Conservation (phyloP, 768 basidiomycete genomes). For the Pulveroboletus ravenelii region DNA sequence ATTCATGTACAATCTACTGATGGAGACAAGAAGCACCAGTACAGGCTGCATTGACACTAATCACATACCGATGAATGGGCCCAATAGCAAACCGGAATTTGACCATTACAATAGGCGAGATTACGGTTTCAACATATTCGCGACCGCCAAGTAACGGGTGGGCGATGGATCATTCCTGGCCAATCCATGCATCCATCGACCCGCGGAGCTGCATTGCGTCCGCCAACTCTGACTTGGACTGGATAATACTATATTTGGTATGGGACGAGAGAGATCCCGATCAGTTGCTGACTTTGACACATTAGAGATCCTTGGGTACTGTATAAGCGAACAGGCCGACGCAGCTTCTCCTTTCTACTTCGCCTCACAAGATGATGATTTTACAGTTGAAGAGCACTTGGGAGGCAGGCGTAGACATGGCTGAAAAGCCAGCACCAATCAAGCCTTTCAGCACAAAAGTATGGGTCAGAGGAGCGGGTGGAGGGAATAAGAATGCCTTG, state of each 20-base stretch:
- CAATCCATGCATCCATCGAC: not conserved
- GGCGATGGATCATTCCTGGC: no score
- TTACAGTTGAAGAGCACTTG: no score
- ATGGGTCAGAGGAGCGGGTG: not conserved
- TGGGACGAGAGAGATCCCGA: not conserved
- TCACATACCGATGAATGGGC: no score
- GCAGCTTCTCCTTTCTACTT: no score
- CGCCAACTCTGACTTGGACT: no score
- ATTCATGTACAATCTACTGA: not conserved
- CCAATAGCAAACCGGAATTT: not conserved
- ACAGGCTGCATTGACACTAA: not conserved
- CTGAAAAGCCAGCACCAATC: not conserved
- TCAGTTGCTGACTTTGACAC: no score
- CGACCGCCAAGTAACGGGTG: not conserved
- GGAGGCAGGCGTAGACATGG: not conserved
- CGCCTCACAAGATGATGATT: no score
- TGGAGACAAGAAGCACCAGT: not conserved
- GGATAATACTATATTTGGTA: no score
- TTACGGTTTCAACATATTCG: no score
- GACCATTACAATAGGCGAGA: not conserved
- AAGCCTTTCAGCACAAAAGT: not conserved
- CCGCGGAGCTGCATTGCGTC: not conserved
- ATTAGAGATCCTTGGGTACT: no score
- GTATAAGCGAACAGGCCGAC: not conserved
- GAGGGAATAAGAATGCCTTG: no score